Percentiles rank a stretch among this genome's conserved stretches.
Conservation (phyloP, 805 yeast genomes). For the Jamesozyma lodderae region DNA sequence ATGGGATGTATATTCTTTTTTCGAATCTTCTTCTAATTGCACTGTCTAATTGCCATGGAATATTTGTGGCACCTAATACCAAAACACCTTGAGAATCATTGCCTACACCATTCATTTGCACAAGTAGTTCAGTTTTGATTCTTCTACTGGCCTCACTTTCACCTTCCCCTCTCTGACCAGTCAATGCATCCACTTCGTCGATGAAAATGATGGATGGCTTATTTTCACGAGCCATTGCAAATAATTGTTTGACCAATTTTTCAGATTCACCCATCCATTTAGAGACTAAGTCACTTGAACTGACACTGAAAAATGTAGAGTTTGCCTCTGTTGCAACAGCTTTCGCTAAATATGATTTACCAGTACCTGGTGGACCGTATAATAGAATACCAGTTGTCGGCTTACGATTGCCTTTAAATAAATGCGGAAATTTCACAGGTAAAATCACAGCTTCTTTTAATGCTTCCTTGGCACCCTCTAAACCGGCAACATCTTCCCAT, state of each 20-base stretch:
- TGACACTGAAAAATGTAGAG: slow-evolving; percentile 90
- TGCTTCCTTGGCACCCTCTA: slow-evolving; percentile 92
- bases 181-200: slow-evolving; percentile 95
- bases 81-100: slow-evolving; percentile 87
- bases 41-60: slow-evolving; percentile 97
- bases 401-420: slow-evolving; percentile 88
- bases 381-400: slow-evolving; percentile 86
- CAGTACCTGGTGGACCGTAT: slow-evolving; percentile 95
- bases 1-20: slow-evolving; percentile 84
- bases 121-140: slow-evolving; percentile 89
- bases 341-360: slow-evolving; percentile 92
- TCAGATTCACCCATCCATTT: slow-evolving; percentile 99
- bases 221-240: slow-evolving; percentile 91
- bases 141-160: slow-evolving; percentile 94
- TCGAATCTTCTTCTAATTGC: slow-evolving; percentile 97
- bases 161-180: slow-evolving; percentile 98
- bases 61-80: slow-evolving; percentile 94
- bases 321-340: slow-evolving; percentile 99
- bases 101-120: slow-evolving; percentile 99
- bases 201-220: slow-evolving; percentile 94
- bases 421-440: slow-evolving; percentile 92
- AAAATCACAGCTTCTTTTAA: slow-evolving; percentile 93
- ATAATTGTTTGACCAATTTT: slow-evolving; percentile 87
- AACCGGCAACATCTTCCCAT: slow-evolving; percentile 95
- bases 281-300: slow-evolving; percentile 91